Conservation (phyloP, 306 rosid species). For the Abrus pulchellus region DNA sequence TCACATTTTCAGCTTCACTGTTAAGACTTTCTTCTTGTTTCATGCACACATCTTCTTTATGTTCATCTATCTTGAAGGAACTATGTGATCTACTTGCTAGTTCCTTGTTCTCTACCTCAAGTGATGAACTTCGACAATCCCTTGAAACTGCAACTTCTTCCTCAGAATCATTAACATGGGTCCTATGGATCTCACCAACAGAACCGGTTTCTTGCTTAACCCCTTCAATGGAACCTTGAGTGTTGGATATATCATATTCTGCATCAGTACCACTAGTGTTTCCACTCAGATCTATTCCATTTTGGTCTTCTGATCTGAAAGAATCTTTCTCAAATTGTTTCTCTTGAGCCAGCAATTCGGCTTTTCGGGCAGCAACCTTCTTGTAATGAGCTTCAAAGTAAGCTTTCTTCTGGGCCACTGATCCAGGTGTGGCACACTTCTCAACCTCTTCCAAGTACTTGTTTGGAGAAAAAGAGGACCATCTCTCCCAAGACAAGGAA, state of each 20-base stretch:
- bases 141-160: constrained; percentile 52
- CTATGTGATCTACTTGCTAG: constrained; percentile 49
- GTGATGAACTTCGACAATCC: constrained; percentile 50
- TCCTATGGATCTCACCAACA: constrained; percentile 47
- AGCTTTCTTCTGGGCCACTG: constrained; percentile 94
- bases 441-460: constrained; percentile 97
- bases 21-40: constrained; percentile 55
- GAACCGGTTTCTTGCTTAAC: constrained; percentile 44
- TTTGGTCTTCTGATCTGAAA: constrained; percentile 58
- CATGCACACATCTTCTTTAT: constrained; percentile 52
- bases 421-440: constrained; percentile 96
- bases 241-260: constrained; percentile 49
- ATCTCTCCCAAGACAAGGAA: constrained; percentile 95
- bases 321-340: constrained; percentile 58
- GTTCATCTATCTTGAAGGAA: constrained; percentile 51
- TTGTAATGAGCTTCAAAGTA: constrained; percentile 97
- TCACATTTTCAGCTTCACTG: constrained; percentile 54
- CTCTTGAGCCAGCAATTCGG: constrained; percentile 76
- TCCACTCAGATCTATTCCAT: constrained; percentile 58
- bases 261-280: constrained; percentile 41
- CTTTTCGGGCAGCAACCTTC: constrained; percentile 90
- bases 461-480: constrained; percentile 93
- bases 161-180: constrained; percentile 48
- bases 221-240: constrained; percentile 44
- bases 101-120: constrained; percentile 58